phyloP scores from a whole-genome alignment of 352 stramenopile genomes.

The Globisporangium lucens region DNA sequence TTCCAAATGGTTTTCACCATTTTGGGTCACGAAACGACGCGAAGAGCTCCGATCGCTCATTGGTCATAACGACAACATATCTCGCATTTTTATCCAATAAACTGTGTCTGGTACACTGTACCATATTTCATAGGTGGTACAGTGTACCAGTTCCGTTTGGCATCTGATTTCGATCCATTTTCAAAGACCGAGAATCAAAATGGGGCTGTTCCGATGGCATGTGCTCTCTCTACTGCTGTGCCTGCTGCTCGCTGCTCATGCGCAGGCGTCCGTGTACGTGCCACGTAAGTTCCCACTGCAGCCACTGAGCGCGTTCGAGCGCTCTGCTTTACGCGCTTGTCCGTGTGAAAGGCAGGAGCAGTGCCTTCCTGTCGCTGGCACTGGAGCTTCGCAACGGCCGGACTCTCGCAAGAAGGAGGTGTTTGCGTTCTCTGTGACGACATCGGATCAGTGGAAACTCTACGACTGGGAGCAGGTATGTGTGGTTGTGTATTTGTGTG shows the following conservation, averaged over 20 bases:
- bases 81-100: background rate
- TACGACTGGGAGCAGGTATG: slow-evolving; percentile 73
- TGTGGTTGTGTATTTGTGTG: background rate
- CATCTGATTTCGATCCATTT: slow-evolving; percentile 1
- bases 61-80: background rate
- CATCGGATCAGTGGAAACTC: slow-evolving; percentile 59
- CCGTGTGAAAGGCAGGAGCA: slow-evolving; percentile 40
- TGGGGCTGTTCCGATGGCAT: background rate
- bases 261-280: slow-evolving; percentile 20
- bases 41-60: slow-evolving; percentile 14
- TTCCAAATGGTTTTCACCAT: background rate
- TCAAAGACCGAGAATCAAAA: background rate
- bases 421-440: slow-evolving; percentile 74
- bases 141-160: background rate
- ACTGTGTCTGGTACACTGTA: background rate
- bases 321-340: slow-evolving; percentile 34
- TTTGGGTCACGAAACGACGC: slow-evolving; percentile 18
- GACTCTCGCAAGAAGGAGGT: slow-evolving; percentile 37
- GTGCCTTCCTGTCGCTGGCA: slow-evolving; percentile 50
- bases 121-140: background rate
- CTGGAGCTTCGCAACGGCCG: background rate
- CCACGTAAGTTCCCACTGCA: slow-evolving; percentile 13
- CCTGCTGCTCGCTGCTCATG: background rate
- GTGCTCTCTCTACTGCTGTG: slow-evolving; percentile 13
- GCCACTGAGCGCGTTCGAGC: slow-evolving; percentile 32